Percentiles rank a stretch among this genome's conserved stretches.
Conservation (phyloP, 1,284 basidiomycete species). For the Apiotrichum montevideense region DNA sequence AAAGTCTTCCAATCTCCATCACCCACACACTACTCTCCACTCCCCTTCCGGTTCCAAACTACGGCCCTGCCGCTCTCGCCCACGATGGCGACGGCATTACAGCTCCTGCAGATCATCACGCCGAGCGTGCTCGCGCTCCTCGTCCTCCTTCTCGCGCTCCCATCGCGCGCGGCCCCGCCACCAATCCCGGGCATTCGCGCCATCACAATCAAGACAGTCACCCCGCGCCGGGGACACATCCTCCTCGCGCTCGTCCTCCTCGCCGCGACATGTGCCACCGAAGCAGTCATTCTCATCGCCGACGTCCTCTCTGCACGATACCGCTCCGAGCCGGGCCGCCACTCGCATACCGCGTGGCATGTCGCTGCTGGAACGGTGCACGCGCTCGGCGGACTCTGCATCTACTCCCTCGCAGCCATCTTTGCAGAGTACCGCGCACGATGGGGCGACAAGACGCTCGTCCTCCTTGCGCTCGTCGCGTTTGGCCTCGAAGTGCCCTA, state of each 20-base stretch:
- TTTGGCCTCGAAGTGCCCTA: conserved; percentile 34
- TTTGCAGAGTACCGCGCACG: conserved; percentile 30
- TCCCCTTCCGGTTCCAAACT: too few relatives aligned
- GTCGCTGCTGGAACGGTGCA: conserved; percentile 15
- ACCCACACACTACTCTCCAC: too few relatives aligned
- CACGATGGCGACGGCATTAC: conserved; percentile 15
- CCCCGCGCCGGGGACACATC: conserved; percentile 34
- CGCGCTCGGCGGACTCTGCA: conserved; percentile 28
- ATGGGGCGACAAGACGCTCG: conserved; percentile 29
- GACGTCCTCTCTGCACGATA: conserved; percentile 19
- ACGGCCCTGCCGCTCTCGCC: neutral
- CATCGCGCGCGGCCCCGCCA: conserved; percentile 6
- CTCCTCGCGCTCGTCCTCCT: conserved; percentile 28
- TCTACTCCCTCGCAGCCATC: conserved; percentile 30
- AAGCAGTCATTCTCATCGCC: conserved; percentile 24
- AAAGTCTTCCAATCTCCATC: too few relatives aligned
- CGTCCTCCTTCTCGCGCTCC: conserved; percentile 20
- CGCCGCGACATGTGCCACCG: conserved; percentile 24
- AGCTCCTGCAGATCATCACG: conserved; percentile 13
- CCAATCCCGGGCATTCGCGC: conserved; percentile 29
- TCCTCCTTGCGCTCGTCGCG: conserved; percentile 26
- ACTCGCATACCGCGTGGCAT: conserved; percentile 11
- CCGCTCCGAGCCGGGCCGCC: neutral
- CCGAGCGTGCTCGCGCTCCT: conserved; percentile 34
- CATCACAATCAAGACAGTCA: conserved; percentile 34